Evolutionary conservation across 495 filamentous ascomycete genomes (phyloP).

Genomic region (Polyplosphaeria fusca): DNA sequence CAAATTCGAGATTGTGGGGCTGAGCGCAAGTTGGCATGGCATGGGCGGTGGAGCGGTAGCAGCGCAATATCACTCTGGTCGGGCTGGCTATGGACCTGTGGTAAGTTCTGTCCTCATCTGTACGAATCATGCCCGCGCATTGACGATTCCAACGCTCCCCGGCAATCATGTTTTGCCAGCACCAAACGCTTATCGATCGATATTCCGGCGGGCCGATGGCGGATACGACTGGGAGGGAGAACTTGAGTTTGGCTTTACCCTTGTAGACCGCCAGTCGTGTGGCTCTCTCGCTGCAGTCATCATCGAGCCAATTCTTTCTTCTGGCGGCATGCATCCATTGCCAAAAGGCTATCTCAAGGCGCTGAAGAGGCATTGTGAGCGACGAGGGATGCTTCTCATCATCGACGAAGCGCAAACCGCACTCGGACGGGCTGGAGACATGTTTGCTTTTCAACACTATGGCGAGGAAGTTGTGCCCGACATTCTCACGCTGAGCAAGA

Average conservation of each 20-base stretch:
- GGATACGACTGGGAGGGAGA: slow-evolving; percentile 58
- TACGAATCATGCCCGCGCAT: background rate
- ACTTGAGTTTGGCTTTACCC: slow-evolving; percentile 52
- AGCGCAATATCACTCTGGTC: slow-evolving; percentile 49
- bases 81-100: slow-evolving; percentile 46
- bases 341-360: slow-evolving; percentile 49
- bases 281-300: slow-evolving; percentile 57
- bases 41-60: slow-evolving; percentile 46
- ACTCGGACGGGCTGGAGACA: slow-evolving; percentile 49
- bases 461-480: slow-evolving; percentile 50
- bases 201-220: slow-evolving; percentile 50
- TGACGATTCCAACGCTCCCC: slow-evolving; percentile 28
- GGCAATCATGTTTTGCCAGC: slow-evolving; percentile 50
- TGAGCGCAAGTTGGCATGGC: slow-evolving; percentile 55
- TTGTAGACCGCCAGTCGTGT: slow-evolving; percentile 52
- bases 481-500: slow-evolving; percentile 54
- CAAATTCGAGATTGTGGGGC: slow-evolving; percentile 55
- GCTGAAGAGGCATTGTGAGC: slow-evolving; percentile 48
- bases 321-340: slow-evolving; percentile 49
- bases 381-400: slow-evolving; percentile 53
- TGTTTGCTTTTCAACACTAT: slow-evolving; percentile 52
- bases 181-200: slow-evolving; percentile 54
- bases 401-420: slow-evolving; percentile 58
- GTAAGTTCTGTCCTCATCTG: slow-evolving; percentile 19
- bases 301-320: slow-evolving; percentile 53